phyloP scores from a whole-genome alignment of 2,329 filamentous ascomycete genomes.

The Fusarium chuoi region DNA sequence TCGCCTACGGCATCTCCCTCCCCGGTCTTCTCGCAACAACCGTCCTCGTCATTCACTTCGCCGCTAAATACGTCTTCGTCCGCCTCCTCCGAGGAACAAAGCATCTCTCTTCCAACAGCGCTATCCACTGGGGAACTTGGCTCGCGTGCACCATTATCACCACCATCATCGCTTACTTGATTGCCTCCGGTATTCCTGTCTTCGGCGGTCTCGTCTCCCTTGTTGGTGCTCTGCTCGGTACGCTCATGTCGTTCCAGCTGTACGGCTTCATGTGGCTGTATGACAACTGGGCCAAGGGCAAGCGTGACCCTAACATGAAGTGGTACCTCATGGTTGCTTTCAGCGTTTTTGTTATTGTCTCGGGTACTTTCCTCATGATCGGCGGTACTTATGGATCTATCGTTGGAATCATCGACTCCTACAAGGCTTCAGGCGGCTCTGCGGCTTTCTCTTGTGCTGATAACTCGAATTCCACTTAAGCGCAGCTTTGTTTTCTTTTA shows the following conservation, averaged over 20 bases:
- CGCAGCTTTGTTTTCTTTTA: neutral
- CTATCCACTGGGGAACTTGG: slow-evolving; percentile 47
- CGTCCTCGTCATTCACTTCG: slow-evolving; percentile 42
- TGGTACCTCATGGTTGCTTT: slow-evolving; percentile 36
- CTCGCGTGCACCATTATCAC: slow-evolving; percentile 43
- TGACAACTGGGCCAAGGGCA: slow-evolving; percentile 41
- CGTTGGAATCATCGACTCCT: slow-evolving; percentile 48
- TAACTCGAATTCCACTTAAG: slow-evolving; percentile 50
- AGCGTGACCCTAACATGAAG: slow-evolving; percentile 1
- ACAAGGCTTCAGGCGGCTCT: slow-evolving; percentile 50
- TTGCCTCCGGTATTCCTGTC: slow-evolving; percentile 39
- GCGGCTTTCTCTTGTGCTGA: slow-evolving; percentile 55
- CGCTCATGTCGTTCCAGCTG: slow-evolving; percentile 45
- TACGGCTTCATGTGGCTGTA: slow-evolving; percentile 47
- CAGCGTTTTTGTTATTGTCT: slow-evolving; percentile 24
- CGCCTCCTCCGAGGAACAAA: slow-evolving; percentile 44
- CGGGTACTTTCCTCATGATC: slow-evolving; percentile 53
- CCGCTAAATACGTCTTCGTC: slow-evolving; percentile 33
- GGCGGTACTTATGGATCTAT: slow-evolving; percentile 58
- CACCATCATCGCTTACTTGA: slow-evolving; percentile 43
- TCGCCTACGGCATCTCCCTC: slow-evolving; percentile 54
- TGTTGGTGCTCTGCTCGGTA: slow-evolving; percentile 45
- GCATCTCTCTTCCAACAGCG: slow-evolving; percentile 45
- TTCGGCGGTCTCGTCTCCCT: slow-evolving; percentile 46
- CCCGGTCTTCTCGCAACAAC: slow-evolving; percentile 46